Conservation (phyloP, 2,329 filamentous ascomycete genomes). For the Aspergillus japonicus region DNA sequence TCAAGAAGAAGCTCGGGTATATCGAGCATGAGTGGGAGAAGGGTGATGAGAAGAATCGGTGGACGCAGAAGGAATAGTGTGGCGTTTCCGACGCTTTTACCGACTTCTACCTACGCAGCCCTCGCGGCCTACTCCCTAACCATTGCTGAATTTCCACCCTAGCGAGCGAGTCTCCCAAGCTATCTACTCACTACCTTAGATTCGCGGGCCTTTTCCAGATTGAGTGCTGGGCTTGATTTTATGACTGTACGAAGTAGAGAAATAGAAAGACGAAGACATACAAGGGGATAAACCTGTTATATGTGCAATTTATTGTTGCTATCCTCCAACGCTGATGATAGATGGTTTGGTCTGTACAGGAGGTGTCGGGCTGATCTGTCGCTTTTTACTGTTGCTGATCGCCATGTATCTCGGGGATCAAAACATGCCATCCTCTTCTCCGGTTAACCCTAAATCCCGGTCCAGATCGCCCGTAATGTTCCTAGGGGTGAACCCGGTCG, state of each 20-base stretch:
- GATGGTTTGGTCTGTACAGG: not conserved
- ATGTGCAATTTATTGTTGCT: not conserved
- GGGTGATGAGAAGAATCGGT: slow-evolving; percentile 79
- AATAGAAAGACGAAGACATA: not conserved
- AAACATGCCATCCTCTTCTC: slow-evolving; percentile 32
- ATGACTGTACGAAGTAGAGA: not conserved
- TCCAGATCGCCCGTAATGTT: slow-evolving; percentile 40
- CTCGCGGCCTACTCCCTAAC: no score
- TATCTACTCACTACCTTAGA: not conserved
- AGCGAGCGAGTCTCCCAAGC: no score
- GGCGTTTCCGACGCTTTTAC: no score
- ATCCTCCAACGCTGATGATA: not conserved
- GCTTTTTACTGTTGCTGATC: not conserved
- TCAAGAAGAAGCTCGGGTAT: slow-evolving; percentile 85
- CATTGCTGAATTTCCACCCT: no score
- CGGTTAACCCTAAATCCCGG: slow-evolving; percentile 34
- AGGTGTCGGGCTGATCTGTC: not conserved
- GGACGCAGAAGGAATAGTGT: slow-evolving; percentile 53
- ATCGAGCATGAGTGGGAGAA: slow-evolving; percentile 78
- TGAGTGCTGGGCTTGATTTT: not conserved
- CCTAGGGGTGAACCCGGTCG: slow-evolving; percentile 2
- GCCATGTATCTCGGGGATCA: slow-evolving; percentile 6
- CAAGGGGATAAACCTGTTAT: not conserved
- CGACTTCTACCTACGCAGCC: no score
- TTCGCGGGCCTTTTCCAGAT: not conserved